phyloP scores from a whole-genome alignment of 441 rosid genomes.

The Geranium incanum region DNA sequence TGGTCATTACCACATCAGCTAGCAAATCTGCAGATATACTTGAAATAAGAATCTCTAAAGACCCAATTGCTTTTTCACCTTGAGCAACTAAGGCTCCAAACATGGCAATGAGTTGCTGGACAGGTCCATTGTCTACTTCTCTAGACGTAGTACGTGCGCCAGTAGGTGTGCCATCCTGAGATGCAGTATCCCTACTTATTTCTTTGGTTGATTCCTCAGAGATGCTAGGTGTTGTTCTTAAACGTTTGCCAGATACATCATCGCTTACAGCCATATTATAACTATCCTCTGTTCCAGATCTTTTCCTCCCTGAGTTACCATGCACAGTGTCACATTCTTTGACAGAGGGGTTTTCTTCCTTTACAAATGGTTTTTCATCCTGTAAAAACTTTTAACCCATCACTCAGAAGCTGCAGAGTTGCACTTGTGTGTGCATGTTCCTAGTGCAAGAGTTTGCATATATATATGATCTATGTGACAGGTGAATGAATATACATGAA shows the following conservation, averaged over 20 bases:
- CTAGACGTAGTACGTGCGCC: constrained; percentile 37
- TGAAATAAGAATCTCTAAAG: constrained; percentile 86
- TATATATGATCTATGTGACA: not conserved
- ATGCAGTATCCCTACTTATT: constrained; percentile 31
- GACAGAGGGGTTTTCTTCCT: constrained; percentile 42
- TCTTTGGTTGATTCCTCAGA: constrained; percentile 60
- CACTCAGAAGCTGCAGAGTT: constrained; percentile 21
- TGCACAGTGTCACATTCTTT: constrained; percentile 37
- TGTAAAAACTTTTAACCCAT: constrained; percentile 32
- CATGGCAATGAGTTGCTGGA: constrained; percentile 89
- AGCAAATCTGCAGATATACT: constrained; percentile 90
- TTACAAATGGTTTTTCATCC: constrained; percentile 48
- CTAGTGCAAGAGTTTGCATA: constrained; percentile 14
- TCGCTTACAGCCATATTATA: constrained; percentile 43
- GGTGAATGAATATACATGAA: constrained; percentile 18
- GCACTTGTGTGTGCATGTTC: constrained; percentile 1
- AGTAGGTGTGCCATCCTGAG: constrained; percentile 42
- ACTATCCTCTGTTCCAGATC: constrained; percentile 55
- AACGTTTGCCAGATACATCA: constrained; percentile 60
- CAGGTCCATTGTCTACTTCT: constrained; percentile 66
- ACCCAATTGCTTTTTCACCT: constrained; percentile 86
- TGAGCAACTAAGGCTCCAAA: constrained; percentile 94
- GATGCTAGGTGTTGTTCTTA: constrained; percentile 45
- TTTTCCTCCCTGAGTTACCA: constrained; percentile 48
- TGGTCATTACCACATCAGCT: constrained; percentile 95